A percentile compares a stretch with the other conserved stretches of the same genome.
Conservation (phyloP, 129 eudicot species). For the Rutidosis leptorrhynchoides region DNA sequence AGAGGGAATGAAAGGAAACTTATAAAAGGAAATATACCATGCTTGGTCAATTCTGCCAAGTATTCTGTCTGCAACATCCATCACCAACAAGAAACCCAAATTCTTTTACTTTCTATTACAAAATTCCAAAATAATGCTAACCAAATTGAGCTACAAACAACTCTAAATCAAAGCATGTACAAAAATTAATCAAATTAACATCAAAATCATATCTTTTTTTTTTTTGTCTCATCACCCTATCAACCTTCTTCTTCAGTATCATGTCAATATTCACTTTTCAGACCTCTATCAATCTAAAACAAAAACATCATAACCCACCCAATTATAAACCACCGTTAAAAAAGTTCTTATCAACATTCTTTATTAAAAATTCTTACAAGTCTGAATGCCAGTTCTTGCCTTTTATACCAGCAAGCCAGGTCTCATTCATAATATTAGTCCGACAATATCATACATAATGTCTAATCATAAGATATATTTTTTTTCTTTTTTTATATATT, state of each 20-base stretch:
- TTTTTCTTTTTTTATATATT: not conserved
- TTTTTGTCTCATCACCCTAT: not conserved
- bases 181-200: not conserved
- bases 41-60: conserved; percentile 37
- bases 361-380: conserved; percentile 34
- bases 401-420: conserved; percentile 64
- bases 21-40: conserved; percentile 36
- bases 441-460: too few relatives aligned
- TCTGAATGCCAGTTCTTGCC: conserved; percentile 35
- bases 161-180: conserved; percentile 3
- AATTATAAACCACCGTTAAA: conserved; percentile 27
- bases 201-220: conserved; percentile 6
- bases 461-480: conserved; percentile 12
- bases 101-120: conserved; percentile 41
- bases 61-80: conserved; percentile 35
- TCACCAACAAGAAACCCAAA: conserved; percentile 61
- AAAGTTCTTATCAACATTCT: conserved; percentile 31
- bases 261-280: conserved; percentile 36
- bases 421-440: conserved; percentile 15
- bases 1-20: conserved; percentile 9
- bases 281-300: conserved; percentile 25
- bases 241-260: conserved; percentile 26
- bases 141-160: conserved; percentile 20
- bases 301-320: conserved; percentile 22
- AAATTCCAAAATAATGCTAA: not conserved